Evolutionary conservation across 352 stramenopile genomes (phyloP).

Genomic region (Thraustochytrium striatum): DNA sequence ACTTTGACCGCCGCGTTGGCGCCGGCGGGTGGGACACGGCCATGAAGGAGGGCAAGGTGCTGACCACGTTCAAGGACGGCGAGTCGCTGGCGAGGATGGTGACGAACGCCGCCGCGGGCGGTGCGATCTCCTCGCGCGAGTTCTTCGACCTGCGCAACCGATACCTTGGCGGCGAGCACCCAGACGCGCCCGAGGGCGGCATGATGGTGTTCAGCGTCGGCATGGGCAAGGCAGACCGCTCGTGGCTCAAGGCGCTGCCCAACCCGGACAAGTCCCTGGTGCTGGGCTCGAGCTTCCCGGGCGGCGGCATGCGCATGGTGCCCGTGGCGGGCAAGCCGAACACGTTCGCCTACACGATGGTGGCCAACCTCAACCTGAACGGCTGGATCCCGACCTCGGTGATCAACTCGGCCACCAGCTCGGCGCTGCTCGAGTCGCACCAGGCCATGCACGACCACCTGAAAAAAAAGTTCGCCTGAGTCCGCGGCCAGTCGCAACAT

Average conservation of each 20-base stretch:
- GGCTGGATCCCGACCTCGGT: constrained; percentile 32
- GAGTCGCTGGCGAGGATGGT: constrained; percentile 11
- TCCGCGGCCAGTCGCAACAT: neutral
- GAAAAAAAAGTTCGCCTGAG: constrained; percentile 24
- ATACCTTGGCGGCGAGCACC: neutral
- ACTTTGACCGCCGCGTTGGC: constrained; percentile 3
- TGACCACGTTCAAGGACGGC: constrained; percentile 3
- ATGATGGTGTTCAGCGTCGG: neutral
- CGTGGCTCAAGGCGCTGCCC: constrained; percentile 7
- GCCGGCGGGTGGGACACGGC: constrained; percentile 29
- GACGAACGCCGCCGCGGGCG: constrained; percentile 25
- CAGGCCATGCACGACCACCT: constrained; percentile 35
- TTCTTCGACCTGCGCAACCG: constrained; percentile 15
- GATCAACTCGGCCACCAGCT: constrained; percentile 19
- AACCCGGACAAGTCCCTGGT: constrained; percentile 31
- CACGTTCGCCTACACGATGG: constrained; percentile 7
- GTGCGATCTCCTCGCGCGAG: constrained; percentile 20
- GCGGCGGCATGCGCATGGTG: constrained; percentile 4
- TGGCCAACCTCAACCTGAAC: constrained; percentile 29
- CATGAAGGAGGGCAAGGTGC: constrained; percentile 11
- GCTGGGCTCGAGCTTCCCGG: neutral
- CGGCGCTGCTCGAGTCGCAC: constrained; percentile 31
- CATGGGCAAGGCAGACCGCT: neutral
- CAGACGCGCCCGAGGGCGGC: neutral
- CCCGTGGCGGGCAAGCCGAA: neutral